phyloP scores from a whole-genome alignment of 345 rosid species.

The Garcia nutans region DNA sequence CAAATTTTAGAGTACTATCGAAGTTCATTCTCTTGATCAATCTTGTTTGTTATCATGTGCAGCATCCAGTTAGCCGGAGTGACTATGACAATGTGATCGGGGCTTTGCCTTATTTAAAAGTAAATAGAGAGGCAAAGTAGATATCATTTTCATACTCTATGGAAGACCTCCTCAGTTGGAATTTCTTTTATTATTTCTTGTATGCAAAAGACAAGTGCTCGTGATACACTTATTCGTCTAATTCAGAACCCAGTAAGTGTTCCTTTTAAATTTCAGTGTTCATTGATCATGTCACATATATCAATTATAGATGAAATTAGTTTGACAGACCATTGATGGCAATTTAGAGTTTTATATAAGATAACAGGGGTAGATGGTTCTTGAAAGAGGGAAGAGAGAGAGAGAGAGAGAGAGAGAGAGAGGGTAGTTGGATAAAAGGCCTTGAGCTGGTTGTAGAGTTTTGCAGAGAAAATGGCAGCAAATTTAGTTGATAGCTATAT shows the following conservation, averaged over 20 bases:
- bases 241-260: not conserved
- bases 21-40: not conserved
- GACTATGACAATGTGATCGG: conserved; percentile 92
- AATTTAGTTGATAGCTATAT: no score
- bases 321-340: no score
- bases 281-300: not conserved
- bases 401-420: no score
- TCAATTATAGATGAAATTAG: not conserved
- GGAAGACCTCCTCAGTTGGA: conserved; percentile 8
- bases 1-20: not conserved
- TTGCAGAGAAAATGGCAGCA: no score
- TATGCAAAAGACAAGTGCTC: not conserved
- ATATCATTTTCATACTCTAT: conserved; percentile 9
- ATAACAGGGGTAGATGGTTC: not conserved
- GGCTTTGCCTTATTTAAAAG: conserved; percentile 82
- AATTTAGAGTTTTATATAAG: no score
- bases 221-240: not conserved
- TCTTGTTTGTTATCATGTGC: conserved; percentile 21
- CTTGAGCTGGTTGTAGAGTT: no score
- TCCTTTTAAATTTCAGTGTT: not conserved
- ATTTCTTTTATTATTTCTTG: not conserved
- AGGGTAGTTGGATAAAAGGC: no score
- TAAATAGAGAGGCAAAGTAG: conserved; percentile 69
- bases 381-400: no score
- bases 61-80: conserved; percentile 64